These are phyloP conservation scores for Pachysandra terminalis DNA, from an alignment of 164 flowering plant species.

Conservation along the genomic window DNA sequence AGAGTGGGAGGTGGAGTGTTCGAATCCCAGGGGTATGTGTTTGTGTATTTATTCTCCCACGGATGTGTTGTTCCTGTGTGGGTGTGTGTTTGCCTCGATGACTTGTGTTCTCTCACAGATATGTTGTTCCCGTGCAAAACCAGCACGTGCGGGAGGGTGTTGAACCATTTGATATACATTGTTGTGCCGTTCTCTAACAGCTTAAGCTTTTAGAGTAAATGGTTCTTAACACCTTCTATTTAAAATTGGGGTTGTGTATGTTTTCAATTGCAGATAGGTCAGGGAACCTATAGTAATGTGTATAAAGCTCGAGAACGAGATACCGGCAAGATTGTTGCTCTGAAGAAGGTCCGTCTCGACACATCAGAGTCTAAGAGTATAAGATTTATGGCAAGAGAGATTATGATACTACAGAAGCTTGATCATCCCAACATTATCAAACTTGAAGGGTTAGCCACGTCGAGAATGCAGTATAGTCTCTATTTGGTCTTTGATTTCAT, in stretches of 20 bases:
- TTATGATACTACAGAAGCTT: slow-evolving; percentile 46
- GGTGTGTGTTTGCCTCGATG: too few species aligned
- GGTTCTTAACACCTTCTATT: too few species aligned
- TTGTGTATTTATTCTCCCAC: too few species aligned
- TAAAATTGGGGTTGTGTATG: slow-evolving; percentile 2
- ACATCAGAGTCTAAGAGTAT: slow-evolving; percentile 63
- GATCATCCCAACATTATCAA: slow-evolving; percentile 72
- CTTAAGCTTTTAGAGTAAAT: too few species aligned
- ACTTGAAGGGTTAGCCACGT: slow-evolving; percentile 68
- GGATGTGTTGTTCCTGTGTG: too few species aligned
- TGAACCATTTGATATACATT: too few species aligned
- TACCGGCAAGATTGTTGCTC: slow-evolving; percentile 61
- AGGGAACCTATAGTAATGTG: slow-evolving; percentile 76
- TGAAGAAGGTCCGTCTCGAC: slow-evolving; percentile 75
- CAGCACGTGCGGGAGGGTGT: too few species aligned
- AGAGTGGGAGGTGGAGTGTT: too few species aligned
- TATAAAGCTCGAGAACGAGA: slow-evolving; percentile 61
- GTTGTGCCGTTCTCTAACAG: too few species aligned
- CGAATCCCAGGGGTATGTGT: too few species aligned
- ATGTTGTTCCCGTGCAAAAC: too few species aligned
- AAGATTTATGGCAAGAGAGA: slow-evolving; percentile 77
- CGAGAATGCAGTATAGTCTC: slow-evolving; percentile 74
- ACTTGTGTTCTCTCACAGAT: too few species aligned
- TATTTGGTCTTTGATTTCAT: slow-evolving; percentile 69
- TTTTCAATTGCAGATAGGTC: slow-evolving; percentile 53